Evolutionary conservation across 192 early-diverging fungal genomes (phyloP).

Genomic region (Mortierella claussenii): DNA sequence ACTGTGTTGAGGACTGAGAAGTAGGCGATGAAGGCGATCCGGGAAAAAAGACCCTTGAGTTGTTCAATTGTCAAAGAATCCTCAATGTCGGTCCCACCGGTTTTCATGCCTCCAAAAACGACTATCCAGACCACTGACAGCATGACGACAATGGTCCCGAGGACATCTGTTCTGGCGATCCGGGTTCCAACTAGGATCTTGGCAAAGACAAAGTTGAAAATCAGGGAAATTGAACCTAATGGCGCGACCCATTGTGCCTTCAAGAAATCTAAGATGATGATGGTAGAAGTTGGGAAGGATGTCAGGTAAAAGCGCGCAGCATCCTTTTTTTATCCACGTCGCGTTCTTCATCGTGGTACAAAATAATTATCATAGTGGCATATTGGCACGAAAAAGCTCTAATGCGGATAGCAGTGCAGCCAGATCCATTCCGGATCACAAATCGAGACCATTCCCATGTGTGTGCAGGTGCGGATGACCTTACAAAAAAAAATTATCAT

Average conservation of each 20-base stretch:
- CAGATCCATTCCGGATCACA: background rate
- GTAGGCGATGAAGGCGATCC: constrained; percentile 61
- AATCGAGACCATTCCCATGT: background rate
- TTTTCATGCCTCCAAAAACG: constrained; percentile 65
- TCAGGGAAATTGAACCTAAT: constrained; percentile 63
- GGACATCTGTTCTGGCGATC: constrained; percentile 60
- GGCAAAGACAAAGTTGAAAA: constrained; percentile 72
- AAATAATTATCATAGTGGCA: background rate
- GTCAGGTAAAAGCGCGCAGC: background rate
- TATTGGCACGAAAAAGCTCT: too few species aligned
- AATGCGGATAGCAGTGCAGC: background rate
- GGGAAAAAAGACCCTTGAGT: constrained; percentile 58
- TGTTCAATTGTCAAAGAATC: constrained; percentile 57
- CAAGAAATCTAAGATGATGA: constrained; percentile 58
- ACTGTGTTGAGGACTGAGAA: constrained; percentile 62
- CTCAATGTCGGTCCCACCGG: constrained; percentile 60
- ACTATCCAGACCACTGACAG: constrained; percentile 68
- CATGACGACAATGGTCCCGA: constrained; percentile 66
- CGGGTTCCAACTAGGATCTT: constrained; percentile 63
- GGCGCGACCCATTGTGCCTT: constrained; percentile 71
- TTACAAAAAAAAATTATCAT: too few species aligned
- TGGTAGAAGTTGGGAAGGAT: background rate
- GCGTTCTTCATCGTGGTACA: background rate
- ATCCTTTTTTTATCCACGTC: background rate
- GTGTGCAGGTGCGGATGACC: too few species aligned